Conservation (phyloP, 352 stramenopile species). For the Globisporangium radiosum region DNA sequence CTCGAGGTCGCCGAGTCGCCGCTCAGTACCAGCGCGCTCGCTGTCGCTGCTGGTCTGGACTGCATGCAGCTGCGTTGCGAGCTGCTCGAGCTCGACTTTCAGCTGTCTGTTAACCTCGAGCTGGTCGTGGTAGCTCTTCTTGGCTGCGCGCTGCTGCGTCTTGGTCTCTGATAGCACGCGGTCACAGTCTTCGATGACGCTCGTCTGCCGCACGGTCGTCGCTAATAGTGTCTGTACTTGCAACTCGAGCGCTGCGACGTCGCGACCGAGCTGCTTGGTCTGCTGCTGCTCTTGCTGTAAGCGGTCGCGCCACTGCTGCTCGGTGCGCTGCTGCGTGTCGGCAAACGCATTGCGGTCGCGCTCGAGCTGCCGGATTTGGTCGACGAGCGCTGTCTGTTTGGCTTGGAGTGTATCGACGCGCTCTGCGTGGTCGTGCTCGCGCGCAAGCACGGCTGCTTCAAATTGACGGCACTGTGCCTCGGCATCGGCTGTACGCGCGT, state of each 20-base stretch:
- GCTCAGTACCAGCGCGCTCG: constrained; percentile 21
- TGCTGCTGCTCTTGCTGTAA: constrained; percentile 19
- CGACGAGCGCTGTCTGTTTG: constrained; percentile 18
- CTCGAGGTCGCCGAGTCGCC: constrained; percentile 25
- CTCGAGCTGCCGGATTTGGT: constrained; percentile 34
- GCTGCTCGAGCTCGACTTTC: constrained; percentile 21
- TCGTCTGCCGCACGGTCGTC: constrained; percentile 58
- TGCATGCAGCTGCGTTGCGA: constrained; percentile 30
- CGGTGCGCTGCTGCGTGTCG: constrained; percentile 14
- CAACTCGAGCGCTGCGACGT: constrained; percentile 27
- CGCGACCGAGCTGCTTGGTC: constrained; percentile 18
- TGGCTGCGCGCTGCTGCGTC: constrained; percentile 24
- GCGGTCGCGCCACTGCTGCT: constrained; percentile 33
- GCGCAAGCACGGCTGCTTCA: constrained; percentile 21
- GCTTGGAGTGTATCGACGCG: constrained; percentile 14
- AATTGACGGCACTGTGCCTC: constrained; percentile 38
- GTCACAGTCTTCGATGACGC: constrained; percentile 73
- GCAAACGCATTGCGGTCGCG: constrained; percentile 19
- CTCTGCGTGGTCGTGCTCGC: constrained; percentile 26
- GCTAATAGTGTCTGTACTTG: constrained; percentile 45
- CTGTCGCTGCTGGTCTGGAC: constrained; percentile 14
- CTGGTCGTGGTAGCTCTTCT: constrained; percentile 39
- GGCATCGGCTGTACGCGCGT: constrained; percentile 12
- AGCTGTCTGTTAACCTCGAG: constrained; percentile 25
- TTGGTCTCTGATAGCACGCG: constrained; percentile 41